phyloP scores from a whole-genome alignment of 495 filamentous ascomycete genomes.

The Neurospora sp. region DNA sequence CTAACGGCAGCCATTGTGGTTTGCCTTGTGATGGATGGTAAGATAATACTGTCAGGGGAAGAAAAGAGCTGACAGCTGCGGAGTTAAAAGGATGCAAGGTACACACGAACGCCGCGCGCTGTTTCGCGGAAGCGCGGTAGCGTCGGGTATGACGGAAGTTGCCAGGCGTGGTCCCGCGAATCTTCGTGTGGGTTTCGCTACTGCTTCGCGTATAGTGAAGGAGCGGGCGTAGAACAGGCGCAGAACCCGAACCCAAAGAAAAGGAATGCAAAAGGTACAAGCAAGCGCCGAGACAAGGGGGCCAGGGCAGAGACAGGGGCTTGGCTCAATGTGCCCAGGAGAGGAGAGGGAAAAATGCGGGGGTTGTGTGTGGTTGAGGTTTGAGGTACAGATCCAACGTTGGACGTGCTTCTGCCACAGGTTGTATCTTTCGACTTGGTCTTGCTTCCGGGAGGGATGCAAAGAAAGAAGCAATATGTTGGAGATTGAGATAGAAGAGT shows the following conservation, averaged over 20 bases:
- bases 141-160: not conserved
- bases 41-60: not conserved
- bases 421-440: not conserved
- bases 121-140: not conserved
- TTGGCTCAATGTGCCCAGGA: not conserved
- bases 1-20: conserved; percentile 33
- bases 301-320: not conserved
- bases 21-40: not conserved
- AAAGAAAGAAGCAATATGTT: not conserved
- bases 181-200: not conserved
- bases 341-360: not conserved
- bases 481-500: not conserved
- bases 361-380: not conserved
- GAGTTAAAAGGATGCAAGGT: not conserved
- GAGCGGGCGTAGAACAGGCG: not conserved
- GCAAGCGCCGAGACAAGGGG: not conserved
- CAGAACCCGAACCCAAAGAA: not conserved
- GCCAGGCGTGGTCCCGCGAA: not conserved
- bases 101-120: not conserved
- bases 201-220: not conserved
- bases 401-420: not conserved
- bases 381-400: not conserved
- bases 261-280: not conserved
- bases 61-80: not conserved
- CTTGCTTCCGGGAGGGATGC: not conserved